Conservation (phyloP, 345 rosid genomes). For the Theobroma cacao region DNA sequence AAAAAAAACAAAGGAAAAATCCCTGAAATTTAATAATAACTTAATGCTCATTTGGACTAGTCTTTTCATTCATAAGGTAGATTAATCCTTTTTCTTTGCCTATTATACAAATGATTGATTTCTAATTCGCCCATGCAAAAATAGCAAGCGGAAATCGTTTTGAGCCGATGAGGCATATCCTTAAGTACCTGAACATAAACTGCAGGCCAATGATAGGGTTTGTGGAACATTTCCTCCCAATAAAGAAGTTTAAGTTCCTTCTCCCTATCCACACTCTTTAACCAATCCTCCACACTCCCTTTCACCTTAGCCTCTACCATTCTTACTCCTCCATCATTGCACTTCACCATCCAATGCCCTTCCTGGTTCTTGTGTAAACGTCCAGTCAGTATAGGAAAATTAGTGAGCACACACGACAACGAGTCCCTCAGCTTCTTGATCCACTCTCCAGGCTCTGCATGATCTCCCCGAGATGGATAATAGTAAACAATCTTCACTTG, state of each 20-base stretch:
- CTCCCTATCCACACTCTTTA: slow-evolving; percentile 43
- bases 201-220: slow-evolving; percentile 76
- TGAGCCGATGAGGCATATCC: neutral
- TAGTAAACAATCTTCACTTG: slow-evolving; percentile 54
- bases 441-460: slow-evolving; percentile 35
- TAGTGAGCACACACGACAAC: slow-evolving; percentile 41
- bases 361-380: slow-evolving; percentile 38
- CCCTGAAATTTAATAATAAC: neutral
- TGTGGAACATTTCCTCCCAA: slow-evolving; percentile 65
- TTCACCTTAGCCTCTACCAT: slow-evolving; percentile 56
- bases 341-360: slow-evolving; percentile 55
- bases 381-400: slow-evolving; percentile 52
- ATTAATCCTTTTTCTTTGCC: too few species aligned
- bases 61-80: too few species aligned
- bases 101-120: too few species aligned
- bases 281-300: slow-evolving; percentile 64
- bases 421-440: slow-evolving; percentile 49
- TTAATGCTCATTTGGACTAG: too few species aligned
- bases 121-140: too few species aligned
- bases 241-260: slow-evolving; percentile 59
- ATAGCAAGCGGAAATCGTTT: too few species aligned
- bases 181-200: slow-evolving; percentile 60
- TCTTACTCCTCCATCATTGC: slow-evolving; percentile 75
- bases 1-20: neutral
- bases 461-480: slow-evolving; percentile 25